A percentile compares a stretch with the other conserved stretches of the same genome.
Evolutionary conservation across 1,284 basidiomycete species (phyloP).

Genomic region (Irpex sp.): DNA sequence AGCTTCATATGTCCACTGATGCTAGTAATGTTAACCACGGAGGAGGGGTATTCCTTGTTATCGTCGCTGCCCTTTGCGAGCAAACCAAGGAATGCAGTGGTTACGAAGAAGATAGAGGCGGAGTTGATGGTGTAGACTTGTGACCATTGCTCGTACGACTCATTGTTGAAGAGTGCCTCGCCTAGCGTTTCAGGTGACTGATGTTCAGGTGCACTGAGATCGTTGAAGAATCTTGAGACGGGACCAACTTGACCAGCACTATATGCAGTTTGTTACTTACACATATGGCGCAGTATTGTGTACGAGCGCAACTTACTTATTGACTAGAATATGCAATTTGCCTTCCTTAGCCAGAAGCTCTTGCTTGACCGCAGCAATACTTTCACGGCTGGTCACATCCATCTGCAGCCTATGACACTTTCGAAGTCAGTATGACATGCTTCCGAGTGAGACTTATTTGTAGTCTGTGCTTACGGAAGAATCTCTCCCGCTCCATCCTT

Average conservation of each 20-base stretch:
- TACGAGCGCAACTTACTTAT: constrained; percentile 60
- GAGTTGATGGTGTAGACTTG: constrained; percentile 63
- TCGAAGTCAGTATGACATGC: constrained; percentile 1
- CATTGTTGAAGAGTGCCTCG: constrained; percentile 61
- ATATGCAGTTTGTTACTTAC: background rate
- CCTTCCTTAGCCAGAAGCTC: constrained; percentile 59
- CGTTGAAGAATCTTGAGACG: constrained; percentile 50
- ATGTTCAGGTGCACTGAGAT: constrained; percentile 51
- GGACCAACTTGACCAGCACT: constrained; percentile 76
- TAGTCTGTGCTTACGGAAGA: constrained; percentile 46
- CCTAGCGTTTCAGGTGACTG: constrained; percentile 61
- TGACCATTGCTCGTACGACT: constrained; percentile 60
- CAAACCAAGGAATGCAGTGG: constrained; percentile 71
- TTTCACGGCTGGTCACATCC: constrained; percentile 69
- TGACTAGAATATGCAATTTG: constrained; percentile 73
- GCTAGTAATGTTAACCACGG: constrained; percentile 73
- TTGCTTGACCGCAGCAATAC: constrained; percentile 54
- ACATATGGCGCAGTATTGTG: background rate
- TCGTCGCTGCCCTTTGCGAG: constrained; percentile 68
- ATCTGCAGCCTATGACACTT: constrained; percentile 47
- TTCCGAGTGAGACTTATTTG: background rate
- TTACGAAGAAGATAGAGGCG: constrained; percentile 70
- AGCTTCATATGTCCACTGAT: constrained; percentile 68
- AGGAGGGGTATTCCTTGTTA: constrained; percentile 49
- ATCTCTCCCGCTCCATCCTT: constrained; percentile 43